A percentile compares a stretch with the other conserved stretches of the same genome.
These are phyloP conservation scores for Aegle marmelos DNA, from an alignment of 345 rosid genomes.

Conservation along the genomic window DNA sequence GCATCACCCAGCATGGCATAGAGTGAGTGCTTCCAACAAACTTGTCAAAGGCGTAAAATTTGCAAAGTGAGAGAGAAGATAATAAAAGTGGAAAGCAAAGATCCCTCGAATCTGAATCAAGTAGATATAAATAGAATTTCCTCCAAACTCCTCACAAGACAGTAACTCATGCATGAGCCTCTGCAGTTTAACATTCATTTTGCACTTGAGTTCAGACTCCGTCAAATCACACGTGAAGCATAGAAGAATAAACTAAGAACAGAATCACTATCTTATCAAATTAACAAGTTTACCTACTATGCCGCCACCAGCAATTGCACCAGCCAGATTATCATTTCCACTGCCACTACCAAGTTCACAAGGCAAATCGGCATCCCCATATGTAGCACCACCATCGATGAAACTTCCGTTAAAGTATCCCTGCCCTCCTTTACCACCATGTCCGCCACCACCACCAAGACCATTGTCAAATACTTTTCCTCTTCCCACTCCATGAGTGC, in stretches of 20 bases:
- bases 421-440: conserved; percentile 89
- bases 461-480: conserved; percentile 70
- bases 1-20: background rate
- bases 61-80: background rate
- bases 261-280: conserved; percentile 1
- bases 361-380: conserved; percentile 83
- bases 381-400: conserved; percentile 64
- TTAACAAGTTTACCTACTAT: conserved; percentile 57
- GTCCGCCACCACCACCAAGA: conserved; percentile 89
- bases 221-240: background rate
- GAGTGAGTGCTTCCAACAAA: background rate
- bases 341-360: conserved; percentile 99
- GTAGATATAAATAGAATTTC: background rate
- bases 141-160: background rate
- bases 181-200: background rate
- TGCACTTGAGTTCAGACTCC: background rate
- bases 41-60: background rate
- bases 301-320: conserved; percentile 88
- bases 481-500: conserved; percentile 83
- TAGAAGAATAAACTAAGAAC: background rate
- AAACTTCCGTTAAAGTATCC: conserved; percentile 73
- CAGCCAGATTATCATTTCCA: conserved; percentile 64
- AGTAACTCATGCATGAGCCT: background rate
- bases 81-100: background rate
- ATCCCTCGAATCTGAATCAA: background rate